Conservation (phyloP, 2,329 filamentous ascomycete genomes). For the Aureobasidium sp. region DNA sequence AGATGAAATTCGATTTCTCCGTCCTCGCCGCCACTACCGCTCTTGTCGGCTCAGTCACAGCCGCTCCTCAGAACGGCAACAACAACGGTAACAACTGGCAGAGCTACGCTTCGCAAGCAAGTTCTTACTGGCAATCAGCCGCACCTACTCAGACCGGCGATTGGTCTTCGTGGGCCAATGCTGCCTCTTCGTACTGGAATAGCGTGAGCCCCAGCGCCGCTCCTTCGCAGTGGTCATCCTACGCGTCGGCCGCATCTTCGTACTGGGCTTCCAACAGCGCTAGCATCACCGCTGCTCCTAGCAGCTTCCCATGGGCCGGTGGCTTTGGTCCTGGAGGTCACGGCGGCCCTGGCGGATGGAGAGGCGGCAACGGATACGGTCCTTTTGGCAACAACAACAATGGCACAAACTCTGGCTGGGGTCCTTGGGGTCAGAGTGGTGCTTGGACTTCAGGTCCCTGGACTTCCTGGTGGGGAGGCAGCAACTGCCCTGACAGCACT, state of each 20-base stretch:
- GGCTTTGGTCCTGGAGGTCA: conserved; percentile 12
- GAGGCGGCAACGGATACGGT: conserved; percentile 19
- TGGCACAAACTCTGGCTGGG: conserved; percentile 26
- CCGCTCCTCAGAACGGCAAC: conserved; percentile 3
- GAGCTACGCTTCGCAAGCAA: conserved; percentile 14
- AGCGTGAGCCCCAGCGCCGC: conserved; percentile 10
- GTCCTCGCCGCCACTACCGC: conserved; percentile 13
- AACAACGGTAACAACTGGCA: conserved; percentile 14
- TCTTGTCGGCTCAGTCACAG: conserved; percentile 4
- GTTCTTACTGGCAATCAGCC: conserved; percentile 15
- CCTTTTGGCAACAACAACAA: conserved; percentile 19
- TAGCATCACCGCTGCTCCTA: conserved; percentile 6
- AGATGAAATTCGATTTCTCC: conserved; percentile 13
- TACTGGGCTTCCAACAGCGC: conserved; percentile 11
- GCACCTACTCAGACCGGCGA: conserved; percentile 22
- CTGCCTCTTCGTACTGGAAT: conserved; percentile 20
- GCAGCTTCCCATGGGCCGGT: conserved; percentile 16
- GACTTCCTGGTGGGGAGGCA: conserved; percentile 32
- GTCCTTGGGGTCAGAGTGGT: conserved; percentile 26
- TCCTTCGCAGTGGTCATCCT: conserved; percentile 13
- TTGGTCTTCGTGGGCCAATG: conserved; percentile 27
- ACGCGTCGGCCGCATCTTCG: conserved; percentile 15
- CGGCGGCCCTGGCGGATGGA: conserved; percentile 19
- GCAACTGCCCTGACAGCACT: conserved; percentile 28
- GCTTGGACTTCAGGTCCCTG: conserved; percentile 30